Evolutionary conservation across 2,329 filamentous ascomycete species (phyloP), one percentile per base, ranked within the genome.

Genomic region (Arthrobotrys entomopaga): DNA sequence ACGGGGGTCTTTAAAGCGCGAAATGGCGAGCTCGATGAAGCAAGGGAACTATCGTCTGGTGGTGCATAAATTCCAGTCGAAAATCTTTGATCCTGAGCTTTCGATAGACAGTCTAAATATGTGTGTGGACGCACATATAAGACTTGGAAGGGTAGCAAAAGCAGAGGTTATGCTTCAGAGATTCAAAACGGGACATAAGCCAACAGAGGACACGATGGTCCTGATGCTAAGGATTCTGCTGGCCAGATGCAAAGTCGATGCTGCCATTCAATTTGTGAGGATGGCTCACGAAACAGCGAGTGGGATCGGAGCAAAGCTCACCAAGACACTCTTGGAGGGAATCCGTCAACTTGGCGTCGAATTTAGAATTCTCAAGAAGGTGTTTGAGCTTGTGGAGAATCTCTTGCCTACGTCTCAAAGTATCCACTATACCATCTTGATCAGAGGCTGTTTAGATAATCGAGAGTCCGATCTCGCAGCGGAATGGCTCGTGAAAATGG

Each of bases 371-470:
- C 63, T 76, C 22, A 43, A 50, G 24, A 54, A 67, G 42, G 56
- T 19, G 7, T 63, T 78, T 50, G 74, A 63, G 22, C 22, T 53
- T 49, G 52, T 76, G n/a, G 65, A 76, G 19, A 11, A 20, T 5
- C 29, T 63, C 22, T 53, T 74, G 20, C 59, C 60, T 19, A 38
- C 52, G 11, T 75, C 70, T 5, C 74, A 76, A 40, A 38, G 56
- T 20, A 58, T 73, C 11, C 65, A 78, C 38, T 78, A 77, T 49
- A 76, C 77, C 19, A 75, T 77, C 43, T 75, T 78, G 56, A 78
- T 78, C 40, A 70, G 76, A 54, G 76, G 72, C 13, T 77, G 75
- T 34, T 53, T 78, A 19, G 65, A 76, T 34, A 63, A 70, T 13
- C 65, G 70, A 16, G 65, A 70, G 40, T 48, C 64, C 5, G 59